Evolutionary conservation across 257 asterid species (phyloP), one percentile per base, ranked within the genome.

Genomic region (Pogostemon cablin): DNA sequence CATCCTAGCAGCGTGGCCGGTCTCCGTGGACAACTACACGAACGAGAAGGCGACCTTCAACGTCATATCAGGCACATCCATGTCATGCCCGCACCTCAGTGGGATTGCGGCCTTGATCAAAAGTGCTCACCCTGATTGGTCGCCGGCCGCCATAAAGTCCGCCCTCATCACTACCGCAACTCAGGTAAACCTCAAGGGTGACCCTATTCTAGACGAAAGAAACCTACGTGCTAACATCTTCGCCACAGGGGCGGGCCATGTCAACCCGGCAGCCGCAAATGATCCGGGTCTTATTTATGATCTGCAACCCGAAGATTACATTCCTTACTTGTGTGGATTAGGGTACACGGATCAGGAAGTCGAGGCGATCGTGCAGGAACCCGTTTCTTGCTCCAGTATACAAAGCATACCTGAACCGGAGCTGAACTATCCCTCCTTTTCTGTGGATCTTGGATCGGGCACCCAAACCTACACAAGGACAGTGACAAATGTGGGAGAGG

Each of bases 71-170:
- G 89, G 90, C 15, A 85, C 88, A 3, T 84, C 90, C 6, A 79
- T 84, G 86, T 81, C 88, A 0, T 84, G 88, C 75, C 88, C 86
- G 10, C 88, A 84, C 71, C 84, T 84, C 34, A 67, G 78, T 39
- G 86, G 89, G 7, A 72, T 85, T 7, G 85, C 85, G 0, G 90
- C 90, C 2, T 32, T 85, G 72, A 71, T 85, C 59, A 85, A 82
- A 69, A 80, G 82, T 37, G 65, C 79, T 0, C 90, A 85, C 72
- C 87, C 84, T 0, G 79, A 74, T 4, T 85, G 87, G 90, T 85
- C 87, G 7, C 90, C 90, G 0, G 87, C 87, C 0, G 87, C 87
- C 0, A 78, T 84, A 60, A 84, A 82, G 62, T 84, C 89, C 1
- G 87, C 90, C 6, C 82, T 85, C 62, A 82, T 85, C 84, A 85